phyloP scores from a whole-genome alignment of 2,329 filamentous ascomycete species.

The Cercospora sp. region DNA sequence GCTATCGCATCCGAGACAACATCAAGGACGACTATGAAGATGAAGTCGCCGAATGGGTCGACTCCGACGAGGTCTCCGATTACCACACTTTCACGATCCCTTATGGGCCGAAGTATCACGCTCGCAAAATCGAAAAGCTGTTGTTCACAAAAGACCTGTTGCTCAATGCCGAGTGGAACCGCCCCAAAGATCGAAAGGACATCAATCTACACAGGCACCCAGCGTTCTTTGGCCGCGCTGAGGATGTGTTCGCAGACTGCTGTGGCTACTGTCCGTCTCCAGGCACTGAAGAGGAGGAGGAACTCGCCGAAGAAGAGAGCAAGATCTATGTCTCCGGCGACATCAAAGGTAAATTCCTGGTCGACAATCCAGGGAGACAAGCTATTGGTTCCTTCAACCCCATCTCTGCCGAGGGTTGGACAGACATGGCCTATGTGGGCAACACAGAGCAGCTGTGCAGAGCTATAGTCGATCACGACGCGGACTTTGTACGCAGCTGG shows the following conservation, averaged over 20 bases:
- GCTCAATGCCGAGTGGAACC: slow-evolving; percentile 85
- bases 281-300: slow-evolving; percentile 67
- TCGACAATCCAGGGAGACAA: slow-evolving; percentile 79
- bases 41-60: slow-evolving; percentile 80
- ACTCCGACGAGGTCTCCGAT: slow-evolving; percentile 72
- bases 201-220: slow-evolving; percentile 81
- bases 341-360: slow-evolving; percentile 63
- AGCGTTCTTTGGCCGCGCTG: slow-evolving; percentile 75
- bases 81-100: slow-evolving; percentile 70
- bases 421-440: slow-evolving; percentile 85
- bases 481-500: slow-evolving; percentile 71
- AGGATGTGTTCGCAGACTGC: slow-evolving; percentile 76
- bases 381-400: slow-evolving; percentile 73
- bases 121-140: slow-evolving; percentile 75
- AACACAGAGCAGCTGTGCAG: slow-evolving; percentile 76
- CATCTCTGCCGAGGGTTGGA: slow-evolving; percentile 80
- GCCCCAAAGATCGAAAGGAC: slow-evolving; percentile 64
- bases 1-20: slow-evolving; percentile 60
- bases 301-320: slow-evolving; percentile 68
- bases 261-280: slow-evolving; percentile 76
- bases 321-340: slow-evolving; percentile 75
- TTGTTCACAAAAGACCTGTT: slow-evolving; percentile 79
- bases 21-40: slow-evolving; percentile 77
- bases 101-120: slow-evolving; percentile 58
- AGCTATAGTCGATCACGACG: slow-evolving; percentile 73